These are phyloP conservation scores for Aspergillus thermomutatus DNA, from an alignment of 2,329 filamentous ascomycete species.

Conservation along the genomic window DNA sequence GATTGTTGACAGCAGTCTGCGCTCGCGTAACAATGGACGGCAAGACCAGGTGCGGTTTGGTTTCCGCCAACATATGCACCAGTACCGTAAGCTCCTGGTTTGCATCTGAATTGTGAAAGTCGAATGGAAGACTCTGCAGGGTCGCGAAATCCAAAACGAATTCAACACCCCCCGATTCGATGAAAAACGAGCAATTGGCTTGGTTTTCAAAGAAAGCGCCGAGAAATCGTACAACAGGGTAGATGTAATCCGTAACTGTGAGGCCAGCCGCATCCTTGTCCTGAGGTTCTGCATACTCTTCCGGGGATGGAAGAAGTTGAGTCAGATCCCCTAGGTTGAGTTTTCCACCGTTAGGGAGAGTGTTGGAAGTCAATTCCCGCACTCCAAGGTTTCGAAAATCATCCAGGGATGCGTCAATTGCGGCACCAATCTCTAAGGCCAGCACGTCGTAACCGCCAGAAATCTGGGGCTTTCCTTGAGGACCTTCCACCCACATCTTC, in stretches of 20 bases:
- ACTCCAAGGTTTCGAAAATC: slow-evolving; percentile 23
- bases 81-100: slow-evolving; percentile 70
- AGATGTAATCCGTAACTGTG: slow-evolving; percentile 66
- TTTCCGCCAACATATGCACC: slow-evolving; percentile 74
- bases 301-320: slow-evolving; percentile 23
- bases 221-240: slow-evolving; percentile 73
- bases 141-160: slow-evolving; percentile 79
- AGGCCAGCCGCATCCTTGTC: slow-evolving; percentile 51
- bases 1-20: slow-evolving; percentile 63
- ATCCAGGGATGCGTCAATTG: slow-evolving; percentile 23
- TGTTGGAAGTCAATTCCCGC: slow-evolving; percentile 24
- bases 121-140: slow-evolving; percentile 73
- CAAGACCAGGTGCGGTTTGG: slow-evolving; percentile 74
- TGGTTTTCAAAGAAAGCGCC: slow-evolving; percentile 72
- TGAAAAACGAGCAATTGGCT: slow-evolving; percentile 68
- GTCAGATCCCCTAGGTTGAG: slow-evolving; percentile 29
- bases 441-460: slow-evolving; percentile 51
- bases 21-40: slow-evolving; percentile 76
- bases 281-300: slow-evolving; percentile 38
- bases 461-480: slow-evolving; percentile 57
- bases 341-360: slow-evolving; percentile 38
- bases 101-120: slow-evolving; percentile 65
- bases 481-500: slow-evolving; percentile 66
- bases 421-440: slow-evolving; percentile 33
- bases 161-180: slow-evolving; percentile 77